Evolutionary conservation across 306 rosid genomes (phyloP), one percentile per base, ranked within the genome.

Genomic region (Trifolium pratense): DNA sequence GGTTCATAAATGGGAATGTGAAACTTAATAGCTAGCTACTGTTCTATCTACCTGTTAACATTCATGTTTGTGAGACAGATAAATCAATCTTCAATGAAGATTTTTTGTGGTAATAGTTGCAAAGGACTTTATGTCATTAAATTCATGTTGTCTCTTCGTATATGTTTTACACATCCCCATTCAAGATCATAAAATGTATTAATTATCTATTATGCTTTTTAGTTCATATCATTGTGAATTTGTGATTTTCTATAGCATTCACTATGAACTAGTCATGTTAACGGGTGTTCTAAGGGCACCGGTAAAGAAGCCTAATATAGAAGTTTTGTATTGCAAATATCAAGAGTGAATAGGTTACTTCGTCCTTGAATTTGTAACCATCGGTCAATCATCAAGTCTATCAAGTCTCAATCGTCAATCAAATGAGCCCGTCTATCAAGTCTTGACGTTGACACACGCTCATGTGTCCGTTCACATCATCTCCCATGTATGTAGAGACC

Each of bases 1-100:
- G 20, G 98, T 93, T 46, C 85, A 89, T 84, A 71, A 80, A 69
- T 72, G 70, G 81, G 73, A 48, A 77, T 56, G 66, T 83, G 82
- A 87, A 90, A 88, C 75, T 74, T 10, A 80, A 75, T 71, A 85
- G 37, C 65, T 58, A 58, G 65, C 12, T 26, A 26, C 73, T 20
- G 75, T 75, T 71, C 76, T 89, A 69, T 75, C 84, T 29, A 66
- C 82, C 61, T 78, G 81, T 78, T 75, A 58, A 75, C 83, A 21
- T 63, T 77, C 81, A 18, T 75, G 82, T 76, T 46, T 62, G 59
- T 80, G 78, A 73, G 63, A 23, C 68, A 37, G 68, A 77, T 81
- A 76, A 79, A 75, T 69, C 37, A 23, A 58, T 55, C 74, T 66
- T 72, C 62, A 21, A 49, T 36, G 66, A 64, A 36, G 60, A 77